Evolutionary conservation across 2,329 filamentous ascomycete genomes (phyloP), one percentile per base, ranked within the genome.

Genomic region (Falciphora oryzae): DNA sequence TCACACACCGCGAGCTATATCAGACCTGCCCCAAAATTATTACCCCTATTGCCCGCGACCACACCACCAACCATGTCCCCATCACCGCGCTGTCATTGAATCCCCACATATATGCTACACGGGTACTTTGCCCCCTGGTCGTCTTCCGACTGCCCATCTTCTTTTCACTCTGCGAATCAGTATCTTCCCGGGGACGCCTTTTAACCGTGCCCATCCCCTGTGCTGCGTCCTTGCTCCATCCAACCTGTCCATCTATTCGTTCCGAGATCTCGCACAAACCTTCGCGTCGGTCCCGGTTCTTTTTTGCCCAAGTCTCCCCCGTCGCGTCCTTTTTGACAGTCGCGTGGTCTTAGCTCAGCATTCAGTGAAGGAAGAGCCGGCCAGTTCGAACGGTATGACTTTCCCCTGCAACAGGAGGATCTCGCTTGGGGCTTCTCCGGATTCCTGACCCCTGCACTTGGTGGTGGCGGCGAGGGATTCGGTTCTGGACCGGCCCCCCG

Each of bases 41-140:
- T 64, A 66, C 69, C 69, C 71, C 67, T 69, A 68, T 68, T 72
- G 71, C 71, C 72, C 68, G 69, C 62, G 63, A 68, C 70, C 72
- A 67, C 71, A 35, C 53, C 53, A 27, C 32, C 62, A 31, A 31
- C 50, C 29, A 63, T 31, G 27, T 58, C 56, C 62, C 66, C 62
- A 32, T 59, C 61, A 57, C 62, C 18, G 57, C 56, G 53, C 31
- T 63, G 62, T 63, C 62, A 63, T 63, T 63, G 28, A 22, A 27
- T 63, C 62, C 62, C 62, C 62, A 63, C 62, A 63, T 62, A 62
- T 62, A 38, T 62, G 60, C 60, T 62, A 62, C 60, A 62, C 59
- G 32, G 44, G 32, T 38, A 61, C 59, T 35, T 32, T 25, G 59
- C 22, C n/a, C 50, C 60, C 32, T 27, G 60, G 50, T 63, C 35